phyloP scores from a whole-genome alignment of 345 rosid species.

The Sisymbrium irio region DNA sequence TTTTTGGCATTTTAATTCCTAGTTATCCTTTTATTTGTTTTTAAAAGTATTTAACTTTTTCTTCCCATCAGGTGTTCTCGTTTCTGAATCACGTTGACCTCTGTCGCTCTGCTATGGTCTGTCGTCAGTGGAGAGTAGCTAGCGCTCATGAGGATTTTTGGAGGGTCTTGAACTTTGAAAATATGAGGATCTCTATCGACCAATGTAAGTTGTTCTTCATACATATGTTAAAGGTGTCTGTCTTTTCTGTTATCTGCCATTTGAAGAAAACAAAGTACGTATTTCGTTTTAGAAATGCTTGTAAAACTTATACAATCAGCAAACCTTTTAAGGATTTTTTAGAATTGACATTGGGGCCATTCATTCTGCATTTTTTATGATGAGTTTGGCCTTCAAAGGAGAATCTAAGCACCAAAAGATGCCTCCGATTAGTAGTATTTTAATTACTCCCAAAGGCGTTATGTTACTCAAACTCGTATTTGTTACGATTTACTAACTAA shows the following conservation, averaged over 20 bases:
- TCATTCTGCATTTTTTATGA: neutral
- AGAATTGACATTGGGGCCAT: neutral
- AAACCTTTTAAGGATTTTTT: neutral
- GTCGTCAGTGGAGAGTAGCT: slow-evolving; percentile 93
- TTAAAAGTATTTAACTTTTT: neutral
- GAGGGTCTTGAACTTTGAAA: slow-evolving; percentile 87
- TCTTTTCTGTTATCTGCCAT: neutral
- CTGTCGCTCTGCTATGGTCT: slow-evolving; percentile 86
- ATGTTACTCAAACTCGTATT: neutral
- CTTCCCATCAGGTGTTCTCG: slow-evolving; percentile 69
- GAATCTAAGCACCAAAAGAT: neutral
- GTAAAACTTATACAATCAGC: neutral
- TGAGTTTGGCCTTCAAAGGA: neutral
- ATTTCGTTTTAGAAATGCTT: neutral
- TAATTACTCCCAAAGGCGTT: neutral
- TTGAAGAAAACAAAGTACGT: neutral
- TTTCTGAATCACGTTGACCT: slow-evolving; percentile 74
- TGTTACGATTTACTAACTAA: neutral
- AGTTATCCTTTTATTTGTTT: neutral
- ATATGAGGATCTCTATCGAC: slow-evolving; percentile 65
- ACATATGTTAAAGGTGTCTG: neutral
- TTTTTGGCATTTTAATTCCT: neutral
- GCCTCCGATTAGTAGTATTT: neutral
- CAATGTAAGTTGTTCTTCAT: slow-evolving; percentile 62
- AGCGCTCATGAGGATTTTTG: slow-evolving; percentile 97